Base-by-base conservation (phyloP, 2,329 filamentous ascomycete species). In the Cladophialophora psammophila region DNA sequence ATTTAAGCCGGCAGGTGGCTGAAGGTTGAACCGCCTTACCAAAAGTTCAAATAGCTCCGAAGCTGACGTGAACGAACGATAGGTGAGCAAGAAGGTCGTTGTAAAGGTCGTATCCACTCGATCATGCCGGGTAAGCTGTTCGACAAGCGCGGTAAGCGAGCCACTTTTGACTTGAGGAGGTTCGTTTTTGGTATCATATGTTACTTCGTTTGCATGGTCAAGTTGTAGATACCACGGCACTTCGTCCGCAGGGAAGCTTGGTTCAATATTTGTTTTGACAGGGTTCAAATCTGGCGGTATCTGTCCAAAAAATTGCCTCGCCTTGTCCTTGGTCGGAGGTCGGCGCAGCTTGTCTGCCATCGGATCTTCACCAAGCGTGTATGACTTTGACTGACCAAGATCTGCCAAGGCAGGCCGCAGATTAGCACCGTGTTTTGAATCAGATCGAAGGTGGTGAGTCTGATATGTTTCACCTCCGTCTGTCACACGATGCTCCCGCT, bases 11-110 rank as follows among this genome's bases (percentile, higher is more conserved):
- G 92, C 89, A 0, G 94, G 94, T 20, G 95, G 94, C 75, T 98
- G 94, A 59, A 97, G 92, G 70, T 90, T 92, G 81, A 97, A 99
- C 61, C 95, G 87, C 77, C 93, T 91, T 9, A 97, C 93, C 7
- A 99, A 83, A 76, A 97, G 86, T 78, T 97, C 93, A 75, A 98
- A 98, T 0, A 99, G 84, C 78, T 98, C 95, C 5, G 90, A 85
- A 0, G 94, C 95, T 2, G 90, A 89, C 0, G 95, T 98, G 76
- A 99, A 99, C 0, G 95, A 99, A 69, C 92, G 88, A 78, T 99
- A 99, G 0, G 95, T 99, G 42, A 99, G 87, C 15, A 99, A 88
- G 84, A 99, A 99, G 0, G 95, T 99, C 75, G 94, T 96, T 82
- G 98, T 98, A 81, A 98, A 98, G 69, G 87, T 94, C 2, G 94